Conservation (phyloP, 164 flowering plant species). For the Nelumbo lutea region DNA sequence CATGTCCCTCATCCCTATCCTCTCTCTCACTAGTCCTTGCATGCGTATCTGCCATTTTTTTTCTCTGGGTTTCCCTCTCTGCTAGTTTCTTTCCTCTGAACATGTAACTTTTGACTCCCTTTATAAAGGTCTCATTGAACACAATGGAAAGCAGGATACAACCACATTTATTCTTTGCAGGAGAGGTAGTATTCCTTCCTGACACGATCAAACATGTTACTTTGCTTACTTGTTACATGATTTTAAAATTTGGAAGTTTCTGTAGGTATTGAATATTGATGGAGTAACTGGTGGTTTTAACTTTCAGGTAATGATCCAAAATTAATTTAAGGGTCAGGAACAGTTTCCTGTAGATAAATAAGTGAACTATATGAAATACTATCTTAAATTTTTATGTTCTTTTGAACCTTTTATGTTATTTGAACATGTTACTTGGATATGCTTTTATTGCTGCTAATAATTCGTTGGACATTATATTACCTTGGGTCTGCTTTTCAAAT, state of each 20-base stretch:
- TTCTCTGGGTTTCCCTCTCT: neutral
- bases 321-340: neutral
- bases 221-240: neutral
- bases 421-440: no score
- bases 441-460: no score
- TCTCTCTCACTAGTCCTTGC: neutral
- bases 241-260: neutral
- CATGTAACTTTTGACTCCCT: constrained; percentile 1
- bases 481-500: neutral
- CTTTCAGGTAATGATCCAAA: constrained; percentile 67
- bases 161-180: constrained; percentile 71
- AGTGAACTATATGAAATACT: neutral
- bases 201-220: neutral
- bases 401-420: no score
- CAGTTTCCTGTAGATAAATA: neutral
- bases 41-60: neutral
- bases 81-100: neutral
- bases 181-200: constrained; percentile 57
- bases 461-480: no score
- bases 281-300: constrained; percentile 99
- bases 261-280: constrained; percentile 84
- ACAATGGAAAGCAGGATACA: constrained; percentile 86
- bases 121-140: constrained; percentile 56
- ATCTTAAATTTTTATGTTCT: neutral
- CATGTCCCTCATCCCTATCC: constrained; percentile 8